Base-by-base conservation (phyloP, 176 grass and related monocot genomes). In the Poa pratensis region DNA sequence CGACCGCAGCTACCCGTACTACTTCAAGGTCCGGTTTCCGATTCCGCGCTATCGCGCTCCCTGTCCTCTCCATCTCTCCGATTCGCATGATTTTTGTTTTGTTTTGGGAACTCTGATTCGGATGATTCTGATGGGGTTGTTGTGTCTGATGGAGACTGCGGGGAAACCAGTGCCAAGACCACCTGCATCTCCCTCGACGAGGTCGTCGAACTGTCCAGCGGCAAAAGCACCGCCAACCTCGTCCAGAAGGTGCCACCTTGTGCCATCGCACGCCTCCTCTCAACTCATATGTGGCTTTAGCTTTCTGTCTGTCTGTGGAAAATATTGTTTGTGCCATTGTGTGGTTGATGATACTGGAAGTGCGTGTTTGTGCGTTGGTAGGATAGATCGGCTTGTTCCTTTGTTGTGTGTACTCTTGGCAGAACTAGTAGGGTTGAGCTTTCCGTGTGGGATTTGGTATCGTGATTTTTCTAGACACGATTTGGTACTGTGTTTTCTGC, bases 1-100 rank as follows among this genome's bases (percentile, higher is more conserved):
- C 80, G 95, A 97, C 71, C 95, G 93, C 67, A 76, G 62, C 75
- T 91, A 80, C 87, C 71, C 90, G 30, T 97, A 95, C 93, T 91
- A 94, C 89, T 92, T 97, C 65, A 93, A 97, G 93, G 95, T 90
- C 58, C 12, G 51, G 42, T 19, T 30, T 18, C 40, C 42, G 30
- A 28, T 12, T 37, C 3, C 39, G 5, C 22, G 28, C 46, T 27
- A 46, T 13, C 45, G 9, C 65, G 40, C 40, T 42, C 40, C 42
- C 42, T 43, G 1, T 10, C 42, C 42, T 43, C 42, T 10, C 42
- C 7, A 10, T 43, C 42, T 43, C 42, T 10, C 42, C 2, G 42
- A 43, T 43, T 43, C 42, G 42, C 0, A 43, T 7, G 42, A 43
- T 43, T 43, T 43, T 7, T 7, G 9, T 10, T 42, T 43, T 43